phyloP scores from a whole-genome alignment of 257 asterid genomes.

The Cordia subcordata region DNA sequence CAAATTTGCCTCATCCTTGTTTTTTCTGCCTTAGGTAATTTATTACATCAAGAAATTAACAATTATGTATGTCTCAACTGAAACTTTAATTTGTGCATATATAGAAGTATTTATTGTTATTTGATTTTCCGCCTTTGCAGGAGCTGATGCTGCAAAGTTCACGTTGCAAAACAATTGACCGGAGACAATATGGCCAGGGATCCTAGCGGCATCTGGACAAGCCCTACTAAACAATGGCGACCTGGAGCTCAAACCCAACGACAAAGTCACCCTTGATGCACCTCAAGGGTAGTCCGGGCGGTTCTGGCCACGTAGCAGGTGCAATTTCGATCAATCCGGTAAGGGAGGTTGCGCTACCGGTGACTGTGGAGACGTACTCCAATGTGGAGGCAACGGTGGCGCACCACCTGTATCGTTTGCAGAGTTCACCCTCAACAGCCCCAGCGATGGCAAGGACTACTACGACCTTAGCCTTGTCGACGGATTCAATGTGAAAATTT shows the following conservation, averaged over 20 bases:
- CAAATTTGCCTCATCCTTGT: slow-evolving; percentile 21
- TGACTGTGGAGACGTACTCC: slow-evolving; percentile 47
- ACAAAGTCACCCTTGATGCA: slow-evolving; percentile 15
- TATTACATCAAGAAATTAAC: too few relatives aligned
- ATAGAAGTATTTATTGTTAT: too few relatives aligned
- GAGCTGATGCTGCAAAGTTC: slow-evolving; percentile 38
- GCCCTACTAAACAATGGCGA: slow-evolving; percentile 50
- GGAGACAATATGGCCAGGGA: slow-evolving; percentile 58
- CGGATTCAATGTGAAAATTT: slow-evolving; percentile 45
- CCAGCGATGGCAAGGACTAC: slow-evolving; percentile 38
- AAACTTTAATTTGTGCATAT: not conserved
- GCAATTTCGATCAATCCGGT: slow-evolving; percentile 52
- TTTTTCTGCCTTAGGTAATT: slow-evolving; percentile 28
- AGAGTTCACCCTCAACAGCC: slow-evolving; percentile 60
- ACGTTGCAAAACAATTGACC: slow-evolving; percentile 44
- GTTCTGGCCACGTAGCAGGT: slow-evolving; percentile 61
- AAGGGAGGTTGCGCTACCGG: slow-evolving; percentile 55
- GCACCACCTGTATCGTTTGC: slow-evolving; percentile 61
- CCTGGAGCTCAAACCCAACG: slow-evolving; percentile 27
- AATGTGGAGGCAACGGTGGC: slow-evolving; percentile 53
- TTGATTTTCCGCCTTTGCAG: slow-evolving; percentile 2
- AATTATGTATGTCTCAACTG: too few relatives aligned
- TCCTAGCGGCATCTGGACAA: slow-evolving; percentile 35
- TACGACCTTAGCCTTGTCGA: slow-evolving; percentile 69
- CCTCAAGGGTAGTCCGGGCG: slow-evolving; percentile 84